Evolutionary conservation across 306 rosid species (phyloP), one percentile per base, ranked within the genome.

Genomic region (Coriaria nepalensis): DNA sequence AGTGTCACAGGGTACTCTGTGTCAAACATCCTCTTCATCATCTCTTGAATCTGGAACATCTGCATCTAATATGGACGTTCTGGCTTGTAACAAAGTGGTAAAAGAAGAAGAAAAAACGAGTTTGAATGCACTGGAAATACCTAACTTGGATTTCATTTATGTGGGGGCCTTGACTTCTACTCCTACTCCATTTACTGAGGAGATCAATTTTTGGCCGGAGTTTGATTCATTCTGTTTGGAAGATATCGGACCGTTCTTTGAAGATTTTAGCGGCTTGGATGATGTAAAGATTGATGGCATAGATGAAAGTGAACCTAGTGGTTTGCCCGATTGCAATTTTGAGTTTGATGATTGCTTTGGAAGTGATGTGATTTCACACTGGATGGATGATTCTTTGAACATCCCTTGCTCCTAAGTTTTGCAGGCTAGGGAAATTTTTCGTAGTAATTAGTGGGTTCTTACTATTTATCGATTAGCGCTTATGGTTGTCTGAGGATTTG

Each of bases 251-350:
- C 63, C 45, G 11, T 52, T 56, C 1, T 62, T 81, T 8, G 65
- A 69, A 13, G 94, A 55, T 2, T 68, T 65, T 5, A 58, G 67
- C 35, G 69, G 63, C 46, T 8, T 83, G 2, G 78, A 64, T 5
- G 83, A 71, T 47, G 13, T 71, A 0, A 73, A 70, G 0, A 38
- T 82, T 5, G 35, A 13, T 35, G 95, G 96, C 4, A 53, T 82
- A 5, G 78, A 79, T 2, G 73, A 64, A 13, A 62, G 59, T 37
- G 78, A 42, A 11, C 68, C 79, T 6, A 75, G 76, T 41, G 59
- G 67, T 7, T 86, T 85, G 37, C 98, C 96, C 6, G 81, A 79
- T 53, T 82, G 60, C 7, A 87, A 90, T 58, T 85, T 90, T 40
- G 79, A 10, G 29, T 20, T 20, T 3, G 29, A 20, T 20, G 29